Evolutionary conservation across 768 basidiomycete species (phyloP), one percentile per base, ranked within the genome.

Genomic region (Lactarius hatsudake): DNA sequence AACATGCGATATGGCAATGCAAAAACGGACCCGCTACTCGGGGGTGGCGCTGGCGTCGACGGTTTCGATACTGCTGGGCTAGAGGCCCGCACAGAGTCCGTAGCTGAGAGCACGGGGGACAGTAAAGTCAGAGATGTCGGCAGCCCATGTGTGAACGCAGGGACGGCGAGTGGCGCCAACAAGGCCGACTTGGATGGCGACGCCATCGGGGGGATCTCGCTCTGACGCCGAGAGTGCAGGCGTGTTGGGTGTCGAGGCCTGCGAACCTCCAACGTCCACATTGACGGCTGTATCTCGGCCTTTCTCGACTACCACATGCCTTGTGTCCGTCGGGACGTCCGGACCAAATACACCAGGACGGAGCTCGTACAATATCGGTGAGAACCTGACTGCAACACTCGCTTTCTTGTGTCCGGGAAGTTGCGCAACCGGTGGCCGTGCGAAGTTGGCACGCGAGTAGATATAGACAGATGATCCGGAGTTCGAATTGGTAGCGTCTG

Each of bases 371-470:
- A 99, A 76, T 26, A 98, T 83, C 0, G 96, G 97, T 36, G 93
- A 96, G 78, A 98, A 99, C 56, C 88, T 82, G 43, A 99, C 94
- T 1, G 93, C 96, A 3, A 98, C 90, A 71, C 91, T 94, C 0
- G 96, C 90, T 72, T 96, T 97, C 78, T 94, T 94, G 80, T 98
- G 93, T 2, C 97, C 97, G 3, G 97, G 96, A 5, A 98, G 81
- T 74, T 96, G 95, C 17, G 95, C 97, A 65, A 98, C 87, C 0
- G 97, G 96, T 1, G 94, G 91, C 53, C 93, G 82, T 0, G 94
- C 88, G 76, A 99, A 93, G 78, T 97, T 98, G 51, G 93, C 93
- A 38, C 97, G 86, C 9, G 95, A 92, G 78, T 98, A 98, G 72
- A 99, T 93, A 80, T 93, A 98, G 34, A 98, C 96, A 3, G 86